Conservation (phyloP, 345 rosid genomes). For the Salix purpurea region DNA sequence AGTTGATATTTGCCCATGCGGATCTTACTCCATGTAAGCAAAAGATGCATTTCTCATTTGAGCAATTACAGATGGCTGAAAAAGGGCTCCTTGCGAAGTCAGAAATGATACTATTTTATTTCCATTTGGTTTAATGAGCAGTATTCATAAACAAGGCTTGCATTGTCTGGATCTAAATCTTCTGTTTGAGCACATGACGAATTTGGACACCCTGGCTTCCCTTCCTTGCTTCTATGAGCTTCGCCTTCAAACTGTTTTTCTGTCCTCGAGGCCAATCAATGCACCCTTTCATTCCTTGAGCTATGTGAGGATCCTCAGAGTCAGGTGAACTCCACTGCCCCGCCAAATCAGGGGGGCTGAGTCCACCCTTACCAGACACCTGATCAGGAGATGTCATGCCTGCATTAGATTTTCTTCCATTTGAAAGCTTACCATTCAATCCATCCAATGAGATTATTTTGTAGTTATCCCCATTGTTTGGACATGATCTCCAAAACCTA, state of each 20-base stretch:
- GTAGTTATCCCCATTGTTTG: slow-evolving; percentile 55
- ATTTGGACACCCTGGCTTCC: slow-evolving; percentile 80
- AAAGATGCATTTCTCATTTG: not conserved
- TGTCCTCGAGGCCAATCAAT: slow-evolving; percentile 93
- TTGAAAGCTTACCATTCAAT: slow-evolving; percentile 58
- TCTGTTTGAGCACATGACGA: slow-evolving; percentile 83
- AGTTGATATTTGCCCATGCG: not conserved
- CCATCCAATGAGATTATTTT: slow-evolving; percentile 68
- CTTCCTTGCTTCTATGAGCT: slow-evolving; percentile 84
- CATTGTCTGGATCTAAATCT: slow-evolving; percentile 45
- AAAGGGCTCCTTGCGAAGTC: too few relatives aligned
- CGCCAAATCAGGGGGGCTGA: slow-evolving; percentile 51
- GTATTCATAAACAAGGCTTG: slow-evolving; percentile 8
- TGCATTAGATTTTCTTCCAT: slow-evolving; percentile 65
- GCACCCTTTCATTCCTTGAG: slow-evolving; percentile 91
- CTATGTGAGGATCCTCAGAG: slow-evolving; percentile 55
- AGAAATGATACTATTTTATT: too few relatives aligned
- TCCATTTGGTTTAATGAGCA: not conserved
- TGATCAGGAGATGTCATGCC: slow-evolving; percentile 54
- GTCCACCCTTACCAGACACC: slow-evolving; percentile 57
- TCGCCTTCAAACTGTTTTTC: slow-evolving; percentile 83
- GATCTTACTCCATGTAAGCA: not conserved
- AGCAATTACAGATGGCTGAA: slow-evolving; percentile 6
- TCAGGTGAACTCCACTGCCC: slow-evolving; percentile 92
- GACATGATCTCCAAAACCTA: slow-evolving; percentile 67